Evolutionary conservation across 768 basidiomycete genomes (phyloP), one percentile per base, ranked within the genome.

Genomic region (Macrocybe gigantea): DNA sequence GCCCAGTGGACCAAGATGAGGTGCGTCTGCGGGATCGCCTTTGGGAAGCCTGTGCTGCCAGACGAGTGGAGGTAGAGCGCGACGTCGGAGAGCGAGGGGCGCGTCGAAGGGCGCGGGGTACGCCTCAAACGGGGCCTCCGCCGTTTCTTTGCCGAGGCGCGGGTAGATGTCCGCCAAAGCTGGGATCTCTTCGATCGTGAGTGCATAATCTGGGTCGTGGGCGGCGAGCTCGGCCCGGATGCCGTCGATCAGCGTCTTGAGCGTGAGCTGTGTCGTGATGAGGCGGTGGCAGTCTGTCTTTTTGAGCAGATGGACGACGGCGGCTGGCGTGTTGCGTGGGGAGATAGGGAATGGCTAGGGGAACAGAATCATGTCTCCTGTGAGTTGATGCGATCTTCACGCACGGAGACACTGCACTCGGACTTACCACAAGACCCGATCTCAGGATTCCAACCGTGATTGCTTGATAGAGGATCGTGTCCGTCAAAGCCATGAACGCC

Each of bases 1-100:
- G 61, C 63, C 64, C 69, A 71, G 33, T 71, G 62, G 3, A 61
- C 32, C 6, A 63, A 39, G 8, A 54, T 60, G 9, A 55, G 49
- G 38, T 67, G 60, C 0, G 62, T 67, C 32, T 69, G 61, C 2
- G 63, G 56, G 39, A 78, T 68, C 6, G 70, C 54, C 47, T 73
- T 76, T 0, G 75, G 74, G 40, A 72, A 64, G 2, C 74, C 73
- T 0, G 75, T 74, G 43, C 73, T 75, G 11, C 75, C 75, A 3
- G 77, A 78, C 0, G 77, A 78, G 49, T 78, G 74, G 0, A 74
- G 55, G 43, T 72, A 77, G 6, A 69, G 33, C 37, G 63, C 41
- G 11, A 64, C 42, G 41, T 66, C 57, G 41, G 58, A 48, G 30
- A 66, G 40, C 44, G 54, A 14, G 41, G 51, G 51, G 6, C 48